Evolutionary conservation across 805 yeast species (phyloP).

Genomic region (Starmera quercuum): DNA sequence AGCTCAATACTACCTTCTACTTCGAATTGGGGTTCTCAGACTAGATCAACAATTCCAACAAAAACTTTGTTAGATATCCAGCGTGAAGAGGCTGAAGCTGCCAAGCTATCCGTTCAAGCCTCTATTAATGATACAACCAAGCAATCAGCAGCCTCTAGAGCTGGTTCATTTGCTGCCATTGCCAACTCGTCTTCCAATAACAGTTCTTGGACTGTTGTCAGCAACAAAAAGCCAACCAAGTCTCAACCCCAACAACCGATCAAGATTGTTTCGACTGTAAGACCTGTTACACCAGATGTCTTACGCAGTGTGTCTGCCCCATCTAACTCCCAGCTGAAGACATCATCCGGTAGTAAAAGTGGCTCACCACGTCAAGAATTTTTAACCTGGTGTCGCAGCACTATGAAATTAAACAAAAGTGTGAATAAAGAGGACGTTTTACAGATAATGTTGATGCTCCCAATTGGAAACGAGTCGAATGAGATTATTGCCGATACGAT

Average conservation of each 20-base stretch:
- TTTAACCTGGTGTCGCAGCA: conserved; percentile 63
- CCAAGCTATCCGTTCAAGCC: conserved; percentile 12
- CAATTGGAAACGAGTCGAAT: conserved; percentile 63
- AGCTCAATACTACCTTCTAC: conserved; percentile 21
- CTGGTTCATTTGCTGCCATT: conserved; percentile 16
- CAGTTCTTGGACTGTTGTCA: conserved; percentile 31
- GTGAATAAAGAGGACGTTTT: conserved; percentile 75
- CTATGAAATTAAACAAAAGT: conserved; percentile 61
- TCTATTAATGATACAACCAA: too few species aligned
- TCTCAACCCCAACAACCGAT: conserved; percentile 4
- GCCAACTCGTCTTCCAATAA: conserved; percentile 8
- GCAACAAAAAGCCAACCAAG: conserved; percentile 13
- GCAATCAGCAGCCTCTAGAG: conserved; percentile 3
- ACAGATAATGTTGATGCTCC: conserved; percentile 73
- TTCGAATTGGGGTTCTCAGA: conserved; percentile 30
- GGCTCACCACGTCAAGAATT: conserved; percentile 50
- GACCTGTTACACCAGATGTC: conserved; percentile 23
- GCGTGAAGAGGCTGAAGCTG: conserved; percentile 42
- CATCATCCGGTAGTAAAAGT: conserved; percentile 3
- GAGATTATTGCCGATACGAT: conserved; percentile 91
- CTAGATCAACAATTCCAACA: conserved; percentile 24
- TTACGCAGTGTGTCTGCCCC: conserved; percentile 31
- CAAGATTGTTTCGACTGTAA: conserved; percentile 8
- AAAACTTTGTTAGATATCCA: conserved; percentile 57
- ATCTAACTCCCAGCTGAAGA: conserved; percentile 2